Evolutionary conservation across 2,329 filamentous ascomycete species (phyloP).

Genomic region (Fusarium sterilihyphosum): DNA sequence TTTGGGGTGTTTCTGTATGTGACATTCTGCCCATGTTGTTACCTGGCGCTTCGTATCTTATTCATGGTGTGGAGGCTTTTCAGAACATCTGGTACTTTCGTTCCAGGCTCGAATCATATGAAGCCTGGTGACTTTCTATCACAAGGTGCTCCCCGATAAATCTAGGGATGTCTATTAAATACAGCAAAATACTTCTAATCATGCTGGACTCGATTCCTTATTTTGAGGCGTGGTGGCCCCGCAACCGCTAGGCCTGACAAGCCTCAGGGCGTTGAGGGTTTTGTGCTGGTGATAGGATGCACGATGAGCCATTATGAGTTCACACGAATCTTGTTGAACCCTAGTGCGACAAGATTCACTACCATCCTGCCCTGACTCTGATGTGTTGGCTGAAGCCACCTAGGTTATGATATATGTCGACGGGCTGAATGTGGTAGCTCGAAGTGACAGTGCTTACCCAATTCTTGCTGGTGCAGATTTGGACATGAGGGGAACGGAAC

Average conservation of each 20-base stretch:
- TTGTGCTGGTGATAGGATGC: background rate
- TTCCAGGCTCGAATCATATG: background rate
- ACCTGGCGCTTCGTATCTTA: background rate
- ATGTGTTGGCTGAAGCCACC: background rate
- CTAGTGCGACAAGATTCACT: background rate
- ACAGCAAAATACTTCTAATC: background rate
- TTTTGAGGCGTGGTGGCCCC: background rate
- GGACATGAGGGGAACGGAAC: background rate
- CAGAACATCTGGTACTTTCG: background rate
- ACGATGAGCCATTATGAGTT: slow-evolving; percentile 10
- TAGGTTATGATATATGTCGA: slow-evolving; percentile 5
- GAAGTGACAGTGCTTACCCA: background rate
- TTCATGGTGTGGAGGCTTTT: slow-evolving; percentile 14
- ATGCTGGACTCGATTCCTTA: background rate
- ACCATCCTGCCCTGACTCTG: background rate
- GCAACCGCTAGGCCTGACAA: background rate
- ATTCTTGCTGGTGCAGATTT: background rate
- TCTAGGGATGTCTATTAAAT: background rate
- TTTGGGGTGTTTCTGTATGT: background rate
- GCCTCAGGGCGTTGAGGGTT: background rate
- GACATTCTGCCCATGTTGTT: background rate
- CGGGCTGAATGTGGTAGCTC: slow-evolving; percentile 35
- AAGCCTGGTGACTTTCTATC: background rate
- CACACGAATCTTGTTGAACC: slow-evolving; percentile 1
- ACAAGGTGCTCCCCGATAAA: background rate